A percentile compares a stretch with the other conserved stretches of the same genome.
These are phyloP conservation scores for Pestalotiopsis sp. DNA, from an alignment of 2,329 filamentous ascomycete species.

Conservation along the genomic window DNA sequence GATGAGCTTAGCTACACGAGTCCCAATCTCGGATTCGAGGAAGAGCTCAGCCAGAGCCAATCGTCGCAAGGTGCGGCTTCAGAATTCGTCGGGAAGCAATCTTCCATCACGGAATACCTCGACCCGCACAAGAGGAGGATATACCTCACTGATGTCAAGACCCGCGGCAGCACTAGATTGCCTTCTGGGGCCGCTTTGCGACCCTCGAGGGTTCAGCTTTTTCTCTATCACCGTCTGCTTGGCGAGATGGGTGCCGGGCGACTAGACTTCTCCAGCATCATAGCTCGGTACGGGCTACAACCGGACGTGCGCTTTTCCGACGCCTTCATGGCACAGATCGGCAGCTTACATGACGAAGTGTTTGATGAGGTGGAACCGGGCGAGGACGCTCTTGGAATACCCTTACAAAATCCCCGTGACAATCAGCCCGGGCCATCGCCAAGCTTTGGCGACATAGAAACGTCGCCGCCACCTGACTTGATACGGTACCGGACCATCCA, in stretches of 20 bases:
- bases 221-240: conserved; percentile 88
- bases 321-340: conserved; percentile 76
- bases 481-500: conserved; percentile 52
- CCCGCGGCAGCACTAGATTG: conserved; percentile 65
- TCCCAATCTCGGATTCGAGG: conserved; percentile 72
- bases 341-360: conserved; percentile 66
- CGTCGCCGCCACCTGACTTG: conserved; percentile 34
- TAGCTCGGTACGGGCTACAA: conserved; percentile 73
- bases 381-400: conserved; percentile 28
- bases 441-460: not conserved
- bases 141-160: conserved; percentile 93
- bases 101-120: conserved; percentile 46
- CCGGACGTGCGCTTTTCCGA: conserved; percentile 73
- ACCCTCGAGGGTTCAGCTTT: conserved; percentile 83
- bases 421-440: conserved; percentile 13
- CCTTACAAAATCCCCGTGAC: not conserved
- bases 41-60: conserved; percentile 49
- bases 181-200: conserved; percentile 69
- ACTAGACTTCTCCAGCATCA: conserved; percentile 70
- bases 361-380: conserved; percentile 58
- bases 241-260: conserved; percentile 72
- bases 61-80: conserved; percentile 32
- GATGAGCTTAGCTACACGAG: conserved; percentile 81
- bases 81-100: conserved; percentile 31
- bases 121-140: conserved; percentile 36